Conservation (phyloP, 179 eudicot species). For the Carnegiea gigantea region DNA sequence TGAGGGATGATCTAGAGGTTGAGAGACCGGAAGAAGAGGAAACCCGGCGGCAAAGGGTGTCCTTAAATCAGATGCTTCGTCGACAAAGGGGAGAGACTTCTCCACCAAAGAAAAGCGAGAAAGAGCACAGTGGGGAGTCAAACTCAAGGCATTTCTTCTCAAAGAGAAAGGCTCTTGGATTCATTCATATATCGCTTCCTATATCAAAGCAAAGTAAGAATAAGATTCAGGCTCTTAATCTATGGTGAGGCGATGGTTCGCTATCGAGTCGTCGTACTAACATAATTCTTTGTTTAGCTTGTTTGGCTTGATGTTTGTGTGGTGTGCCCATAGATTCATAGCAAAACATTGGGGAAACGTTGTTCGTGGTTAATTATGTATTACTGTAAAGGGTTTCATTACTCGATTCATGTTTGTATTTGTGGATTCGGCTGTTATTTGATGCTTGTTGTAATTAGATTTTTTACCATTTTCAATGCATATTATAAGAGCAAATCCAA, state of each 20-base stretch:
- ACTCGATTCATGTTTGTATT: not conserved
- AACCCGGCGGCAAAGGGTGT: constrained; percentile 37
- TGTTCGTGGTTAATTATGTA: not conserved
- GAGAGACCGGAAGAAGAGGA: constrained; percentile 14
- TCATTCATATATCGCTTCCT: constrained; percentile 41
- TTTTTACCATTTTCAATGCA: not conserved
- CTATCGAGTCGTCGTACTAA: not conserved
- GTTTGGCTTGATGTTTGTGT: constrained; percentile 21
- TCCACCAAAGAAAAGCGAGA: constrained; percentile 21
- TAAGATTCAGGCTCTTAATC: constrained; percentile 36
- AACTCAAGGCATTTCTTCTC: constrained; percentile 32
- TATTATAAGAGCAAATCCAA: too few species aligned
- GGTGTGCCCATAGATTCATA: constrained; percentile 13
- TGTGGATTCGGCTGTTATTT: not conserved
- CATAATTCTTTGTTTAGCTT: constrained; percentile 23
- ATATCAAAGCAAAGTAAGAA: constrained; percentile 32
- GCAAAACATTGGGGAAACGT: not conserved
- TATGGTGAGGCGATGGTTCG: constrained; percentile 22
- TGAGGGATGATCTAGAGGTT: constrained; percentile 35
- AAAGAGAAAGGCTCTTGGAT: constrained; percentile 34
- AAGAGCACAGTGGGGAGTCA: constrained; percentile 14
- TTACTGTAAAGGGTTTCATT: constrained; percentile 19
- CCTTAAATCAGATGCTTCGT: constrained; percentile 41
- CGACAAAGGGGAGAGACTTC: constrained; percentile 29
- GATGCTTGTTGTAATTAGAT: not conserved